phyloP scores from a whole-genome alignment of 208 protist species.

The Borovskyia barvae region DNA sequence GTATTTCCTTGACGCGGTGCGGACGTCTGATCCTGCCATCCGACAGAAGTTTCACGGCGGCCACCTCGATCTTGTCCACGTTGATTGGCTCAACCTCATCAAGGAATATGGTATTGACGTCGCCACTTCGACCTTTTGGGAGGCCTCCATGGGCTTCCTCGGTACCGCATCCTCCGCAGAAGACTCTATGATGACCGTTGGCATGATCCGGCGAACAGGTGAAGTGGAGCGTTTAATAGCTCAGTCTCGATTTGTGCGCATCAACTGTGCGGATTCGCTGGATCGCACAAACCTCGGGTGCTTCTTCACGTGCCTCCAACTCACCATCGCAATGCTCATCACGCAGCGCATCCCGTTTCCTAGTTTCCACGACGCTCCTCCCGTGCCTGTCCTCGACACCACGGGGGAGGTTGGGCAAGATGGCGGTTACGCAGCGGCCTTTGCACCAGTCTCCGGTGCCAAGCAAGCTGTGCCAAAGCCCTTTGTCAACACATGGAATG shows the following conservation, averaged over 20 bases:
- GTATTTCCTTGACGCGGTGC: slow-evolving; percentile 70
- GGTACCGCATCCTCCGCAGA: slow-evolving; percentile 17
- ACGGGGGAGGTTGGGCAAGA: slow-evolving; percentile 34
- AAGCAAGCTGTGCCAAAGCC: slow-evolving; percentile 47
- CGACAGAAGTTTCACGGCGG: slow-evolving; percentile 32
- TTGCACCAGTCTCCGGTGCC: slow-evolving; percentile 32
- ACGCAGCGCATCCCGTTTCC: slow-evolving; percentile 57
- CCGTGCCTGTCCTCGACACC: slow-evolving; percentile 49
- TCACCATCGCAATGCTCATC: slow-evolving; percentile 71
- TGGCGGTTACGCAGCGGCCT: slow-evolving; percentile 31
- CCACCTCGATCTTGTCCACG: slow-evolving; percentile 69
- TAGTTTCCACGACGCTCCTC: slow-evolving; percentile 46
- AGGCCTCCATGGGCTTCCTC: slow-evolving; percentile 59
- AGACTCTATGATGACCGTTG: slow-evolving; percentile 73
- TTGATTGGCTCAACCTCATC: slow-evolving; percentile 83
- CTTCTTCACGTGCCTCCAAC: slow-evolving; percentile 89
- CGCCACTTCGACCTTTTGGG: slow-evolving; percentile 66
- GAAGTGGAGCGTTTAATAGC: slow-evolving; percentile 49
- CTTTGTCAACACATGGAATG: slow-evolving; percentile 70
- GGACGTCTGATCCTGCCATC: slow-evolving; percentile 32
- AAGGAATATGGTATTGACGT: slow-evolving; percentile 74
- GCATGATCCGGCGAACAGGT: slow-evolving; percentile 43
- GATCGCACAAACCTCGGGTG: slow-evolving; percentile 94
- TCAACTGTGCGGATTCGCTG: slow-evolving; percentile 94
- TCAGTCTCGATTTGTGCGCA: slow-evolving; percentile 80